phyloP scores from a whole-genome alignment of 768 basidiomycete genomes.

The Podaxis rugospora region DNA sequence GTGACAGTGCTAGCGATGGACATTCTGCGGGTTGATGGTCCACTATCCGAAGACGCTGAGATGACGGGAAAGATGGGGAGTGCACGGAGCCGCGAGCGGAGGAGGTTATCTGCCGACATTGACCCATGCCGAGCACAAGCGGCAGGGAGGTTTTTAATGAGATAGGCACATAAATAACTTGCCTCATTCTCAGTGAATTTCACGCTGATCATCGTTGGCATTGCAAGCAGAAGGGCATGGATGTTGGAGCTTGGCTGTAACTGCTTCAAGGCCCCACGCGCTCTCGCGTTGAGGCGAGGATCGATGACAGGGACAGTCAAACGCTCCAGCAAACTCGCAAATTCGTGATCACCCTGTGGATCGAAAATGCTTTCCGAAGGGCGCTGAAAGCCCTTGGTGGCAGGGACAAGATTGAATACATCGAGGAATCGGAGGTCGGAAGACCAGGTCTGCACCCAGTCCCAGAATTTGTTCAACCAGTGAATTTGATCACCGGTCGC shows the following conservation, averaged over 20 bases:
- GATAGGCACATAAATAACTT: neutral
- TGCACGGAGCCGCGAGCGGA: slow-evolving; percentile 11
- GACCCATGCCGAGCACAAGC: slow-evolving; percentile 6
- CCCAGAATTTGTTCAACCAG: slow-evolving; percentile 42
- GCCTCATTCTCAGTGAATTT: neutral
- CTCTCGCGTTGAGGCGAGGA: slow-evolving; percentile 16
- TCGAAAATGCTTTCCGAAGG: slow-evolving; percentile 25
- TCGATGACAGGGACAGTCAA: slow-evolving; percentile 32
- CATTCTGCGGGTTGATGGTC: neutral
- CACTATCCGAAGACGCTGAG: slow-evolving; percentile 9
- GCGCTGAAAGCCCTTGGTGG: slow-evolving; percentile 22
- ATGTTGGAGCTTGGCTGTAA: slow-evolving; percentile 13
- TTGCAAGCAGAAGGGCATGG: slow-evolving; percentile 25
- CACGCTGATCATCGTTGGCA: slow-evolving; percentile 10
- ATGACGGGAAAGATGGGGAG: slow-evolving; percentile 28
- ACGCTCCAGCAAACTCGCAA: slow-evolving; percentile 18
- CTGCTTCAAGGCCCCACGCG: slow-evolving; percentile 10
- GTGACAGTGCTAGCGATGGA: neutral
- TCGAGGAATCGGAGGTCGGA: slow-evolving; percentile 6
- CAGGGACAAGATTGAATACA: slow-evolving; percentile 29
- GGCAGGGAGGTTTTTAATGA: neutral
- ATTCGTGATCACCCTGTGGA: neutral
- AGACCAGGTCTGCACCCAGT: slow-evolving; percentile 30
- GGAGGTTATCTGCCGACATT: slow-evolving; percentile 5
- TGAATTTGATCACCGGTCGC: slow-evolving; percentile 15